Evolutionary conservation across 495 filamentous ascomycete genomes (phyloP).

Genomic region (Lentithecium fluviatile): DNA sequence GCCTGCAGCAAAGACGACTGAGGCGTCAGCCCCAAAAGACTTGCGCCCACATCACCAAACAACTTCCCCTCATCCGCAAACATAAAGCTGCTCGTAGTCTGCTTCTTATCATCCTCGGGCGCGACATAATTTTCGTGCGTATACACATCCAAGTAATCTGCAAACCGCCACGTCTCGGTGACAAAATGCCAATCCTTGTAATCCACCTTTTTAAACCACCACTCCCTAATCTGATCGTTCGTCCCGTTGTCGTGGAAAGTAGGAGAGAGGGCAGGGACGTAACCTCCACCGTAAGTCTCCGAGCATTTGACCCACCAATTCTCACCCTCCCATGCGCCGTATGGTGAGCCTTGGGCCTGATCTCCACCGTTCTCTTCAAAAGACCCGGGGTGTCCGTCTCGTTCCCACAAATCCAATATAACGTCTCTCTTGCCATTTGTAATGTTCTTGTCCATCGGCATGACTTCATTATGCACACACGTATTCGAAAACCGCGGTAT

Average conservation of each 20-base stretch:
- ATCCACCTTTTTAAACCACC: background rate
- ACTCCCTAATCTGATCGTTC: background rate
- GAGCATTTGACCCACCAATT: constrained; percentile 7
- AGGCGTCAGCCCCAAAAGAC: constrained; percentile 9
- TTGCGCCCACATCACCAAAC: constrained; percentile 3
- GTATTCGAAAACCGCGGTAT: constrained; percentile 11
- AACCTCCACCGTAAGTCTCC: constrained; percentile 8
- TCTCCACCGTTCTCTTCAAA: constrained; percentile 1
- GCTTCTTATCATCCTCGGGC: background rate
- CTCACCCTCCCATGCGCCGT: background rate
- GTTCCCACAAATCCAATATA: background rate
- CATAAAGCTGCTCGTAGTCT: background rate
- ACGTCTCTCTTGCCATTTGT: background rate
- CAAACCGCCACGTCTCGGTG: background rate
- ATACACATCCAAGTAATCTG: constrained; percentile 11
- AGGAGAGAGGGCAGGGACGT: background rate
- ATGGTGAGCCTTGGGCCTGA: no score
- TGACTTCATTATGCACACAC: constrained; percentile 1
- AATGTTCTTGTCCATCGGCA: background rate
- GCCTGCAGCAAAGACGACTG: background rate
- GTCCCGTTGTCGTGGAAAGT: background rate
- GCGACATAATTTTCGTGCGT: background rate
- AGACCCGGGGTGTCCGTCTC: background rate
- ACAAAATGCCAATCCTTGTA: constrained; percentile 3
- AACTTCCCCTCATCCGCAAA: background rate